Percentiles rank a stretch among this genome's conserved stretches.
Conservation (phyloP, 768 basidiomycete species). For the Boletus subparvulus region DNA sequence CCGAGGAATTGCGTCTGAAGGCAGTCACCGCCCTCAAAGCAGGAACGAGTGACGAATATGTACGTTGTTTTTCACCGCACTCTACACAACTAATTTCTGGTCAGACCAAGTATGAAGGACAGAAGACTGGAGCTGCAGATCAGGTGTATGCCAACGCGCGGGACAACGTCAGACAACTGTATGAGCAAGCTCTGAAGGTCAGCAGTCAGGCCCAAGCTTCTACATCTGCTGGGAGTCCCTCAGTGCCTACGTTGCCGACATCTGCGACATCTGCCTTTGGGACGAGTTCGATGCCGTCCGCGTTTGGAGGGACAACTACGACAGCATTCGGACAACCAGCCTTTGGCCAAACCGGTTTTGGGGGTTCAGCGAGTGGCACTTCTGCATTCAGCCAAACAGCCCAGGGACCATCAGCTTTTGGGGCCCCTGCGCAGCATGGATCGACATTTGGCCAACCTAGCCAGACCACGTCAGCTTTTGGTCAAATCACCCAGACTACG, state of each 20-base stretch:
- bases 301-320: slow-evolving; percentile 33
- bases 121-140: slow-evolving; percentile 54
- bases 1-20: slow-evolving; percentile 74
- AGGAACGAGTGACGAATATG: slow-evolving; percentile 66
- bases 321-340: slow-evolving; percentile 32
- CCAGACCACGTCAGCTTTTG: slow-evolving; percentile 38
- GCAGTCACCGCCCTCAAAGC: slow-evolving; percentile 55
- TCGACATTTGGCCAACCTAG: slow-evolving; percentile 41
- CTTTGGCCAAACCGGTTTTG: slow-evolving; percentile 41
- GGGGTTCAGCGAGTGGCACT: slow-evolving; percentile 5
- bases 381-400: slow-evolving; percentile 31
- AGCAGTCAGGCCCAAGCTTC: slow-evolving; percentile 28
- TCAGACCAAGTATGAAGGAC: slow-evolving; percentile 60
- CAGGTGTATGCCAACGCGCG: slow-evolving; percentile 48
- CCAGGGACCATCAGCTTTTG: slow-evolving; percentile 35
- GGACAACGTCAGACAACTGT: slow-evolving; percentile 48
- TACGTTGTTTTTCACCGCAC: slow-evolving; percentile 36
- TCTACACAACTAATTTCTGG: slow-evolving; percentile 1
- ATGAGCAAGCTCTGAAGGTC: slow-evolving; percentile 51
- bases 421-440: slow-evolving; percentile 31
- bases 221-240: slow-evolving; percentile 7
- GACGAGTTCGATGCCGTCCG: slow-evolving; percentile 26
- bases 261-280: slow-evolving; percentile 42
- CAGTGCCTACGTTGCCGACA: slow-evolving; percentile 24
- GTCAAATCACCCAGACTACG: slow-evolving; percentile 28